Percentiles rank a stretch among this genome's conserved stretches.
These are phyloP conservation scores for Lachnellula hyalina DNA, from an alignment of 2,329 filamentous ascomycete genomes.

Conservation along the genomic window DNA sequence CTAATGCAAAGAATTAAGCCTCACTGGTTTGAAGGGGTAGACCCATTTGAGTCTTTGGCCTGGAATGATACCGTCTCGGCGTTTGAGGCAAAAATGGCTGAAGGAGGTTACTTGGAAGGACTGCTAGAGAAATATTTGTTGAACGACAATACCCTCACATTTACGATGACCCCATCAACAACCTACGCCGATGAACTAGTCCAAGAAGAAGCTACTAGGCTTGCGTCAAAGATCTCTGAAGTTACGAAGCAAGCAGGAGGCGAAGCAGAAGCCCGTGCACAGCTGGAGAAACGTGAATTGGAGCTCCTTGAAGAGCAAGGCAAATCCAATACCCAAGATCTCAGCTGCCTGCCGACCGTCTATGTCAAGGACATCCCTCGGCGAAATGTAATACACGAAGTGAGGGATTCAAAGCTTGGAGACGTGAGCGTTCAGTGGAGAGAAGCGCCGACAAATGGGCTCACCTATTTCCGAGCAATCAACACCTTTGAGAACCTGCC, in stretches of 20 bases:
- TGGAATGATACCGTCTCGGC: conserved; percentile 85
- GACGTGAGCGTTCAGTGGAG: conserved; percentile 78
- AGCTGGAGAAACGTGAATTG: conserved; percentile 72
- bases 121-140: conserved; percentile 86
- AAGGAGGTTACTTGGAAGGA: conserved; percentile 75
- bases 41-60: conserved; percentile 84
- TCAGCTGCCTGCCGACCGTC: conserved; percentile 83
- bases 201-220: conserved; percentile 68
- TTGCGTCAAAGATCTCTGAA: conserved; percentile 69
- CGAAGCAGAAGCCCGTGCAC: conserved; percentile 63
- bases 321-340: conserved; percentile 75
- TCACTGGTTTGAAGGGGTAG: conserved; percentile 91
- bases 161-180: conserved; percentile 86
- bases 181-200: conserved; percentile 69
- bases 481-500: conserved; percentile 75
- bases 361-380: conserved; percentile 86
- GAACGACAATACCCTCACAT: conserved; percentile 80
- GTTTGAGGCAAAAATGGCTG: conserved; percentile 71
- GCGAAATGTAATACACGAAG: conserved; percentile 54
- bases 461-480: conserved; percentile 93
- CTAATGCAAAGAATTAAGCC: conserved; percentile 84
- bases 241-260: conserved; percentile 64
- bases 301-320: conserved; percentile 77
- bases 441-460: conserved; percentile 86
- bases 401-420: conserved; percentile 61